These are phyloP conservation scores for Ophiostoma ulmi DNA, from an alignment of 2,329 filamentous ascomycete genomes.

Conservation along the genomic window DNA sequence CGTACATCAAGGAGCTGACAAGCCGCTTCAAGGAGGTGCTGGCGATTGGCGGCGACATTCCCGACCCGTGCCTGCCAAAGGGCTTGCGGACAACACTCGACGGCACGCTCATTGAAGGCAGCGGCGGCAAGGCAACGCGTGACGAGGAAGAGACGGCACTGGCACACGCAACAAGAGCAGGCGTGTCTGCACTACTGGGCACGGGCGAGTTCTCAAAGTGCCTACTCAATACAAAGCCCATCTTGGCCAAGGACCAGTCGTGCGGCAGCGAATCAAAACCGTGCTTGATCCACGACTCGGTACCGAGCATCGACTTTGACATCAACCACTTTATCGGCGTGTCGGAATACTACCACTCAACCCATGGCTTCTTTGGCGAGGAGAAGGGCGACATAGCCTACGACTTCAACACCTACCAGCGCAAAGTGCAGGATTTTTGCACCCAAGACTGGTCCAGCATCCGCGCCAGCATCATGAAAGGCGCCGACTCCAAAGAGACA, in stretches of 20 bases:
- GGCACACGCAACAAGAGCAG: constrained; percentile 7
- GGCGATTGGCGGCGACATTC: constrained; percentile 59
- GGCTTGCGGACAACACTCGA: constrained; percentile 69
- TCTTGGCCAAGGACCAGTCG: constrained; percentile 82
- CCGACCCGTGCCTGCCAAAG: constrained; percentile 83
- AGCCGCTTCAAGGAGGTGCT: constrained; percentile 51
- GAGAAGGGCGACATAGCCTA: constrained; percentile 70
- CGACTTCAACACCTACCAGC: constrained; percentile 84
- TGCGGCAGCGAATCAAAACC: constrained; percentile 66
- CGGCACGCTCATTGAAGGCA: constrained; percentile 49
- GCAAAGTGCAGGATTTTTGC: constrained; percentile 79
- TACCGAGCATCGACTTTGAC: constrained; percentile 92
- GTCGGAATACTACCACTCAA: constrained; percentile 98
- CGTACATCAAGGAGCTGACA: constrained; percentile 74
- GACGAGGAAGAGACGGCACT: not conserved
- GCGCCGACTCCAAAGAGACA: constrained; percentile 55
- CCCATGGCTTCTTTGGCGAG: constrained; percentile 84
- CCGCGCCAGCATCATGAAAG: constrained; percentile 46
- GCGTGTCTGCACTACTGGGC: constrained; percentile 60
- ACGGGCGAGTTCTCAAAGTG: constrained; percentile 87
- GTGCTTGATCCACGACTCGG: constrained; percentile 86
- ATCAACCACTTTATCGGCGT: constrained; percentile 97
- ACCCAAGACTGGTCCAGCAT: constrained; percentile 76
- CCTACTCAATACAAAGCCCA: constrained; percentile 70
- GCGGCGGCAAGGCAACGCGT: constrained; percentile 17